These are phyloP conservation scores for Globisporangium alternatum DNA, from an alignment of 352 stramenopile species.

Conservation along the genomic window DNA sequence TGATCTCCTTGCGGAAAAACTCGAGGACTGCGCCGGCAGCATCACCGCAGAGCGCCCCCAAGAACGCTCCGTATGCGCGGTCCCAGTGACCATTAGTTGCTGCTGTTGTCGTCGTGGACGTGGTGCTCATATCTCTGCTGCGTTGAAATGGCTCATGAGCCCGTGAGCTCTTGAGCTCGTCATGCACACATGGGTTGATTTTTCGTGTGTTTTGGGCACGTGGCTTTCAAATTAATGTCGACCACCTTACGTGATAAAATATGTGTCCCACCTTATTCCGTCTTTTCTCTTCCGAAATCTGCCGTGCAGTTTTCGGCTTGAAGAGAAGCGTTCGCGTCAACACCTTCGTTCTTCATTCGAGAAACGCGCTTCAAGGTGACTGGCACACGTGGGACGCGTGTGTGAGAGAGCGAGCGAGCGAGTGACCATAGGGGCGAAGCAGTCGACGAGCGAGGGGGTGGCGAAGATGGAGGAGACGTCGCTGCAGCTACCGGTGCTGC, in stretches of 20 bases:
- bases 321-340: constrained; percentile 14
- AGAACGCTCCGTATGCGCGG: constrained; percentile 43
- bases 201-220: neutral
- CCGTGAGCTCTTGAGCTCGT: neutral
- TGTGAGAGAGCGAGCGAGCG: neutral
- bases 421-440: constrained; percentile 20
- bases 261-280: neutral
- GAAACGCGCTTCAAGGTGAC: neutral
- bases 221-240: neutral
- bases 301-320: neutral
- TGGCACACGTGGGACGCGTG: neutral
- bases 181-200: neutral
- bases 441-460: constrained; percentile 16
- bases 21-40: constrained; percentile 55
- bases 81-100: constrained; percentile 11
- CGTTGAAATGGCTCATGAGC: neutral
- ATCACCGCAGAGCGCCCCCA: constrained; percentile 47
- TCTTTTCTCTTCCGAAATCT: neutral
- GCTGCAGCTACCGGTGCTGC: constrained; percentile 58
- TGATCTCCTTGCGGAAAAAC: constrained; percentile 34
- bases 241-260: neutral
- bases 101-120: neutral
- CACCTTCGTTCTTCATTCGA: constrained; percentile 9
- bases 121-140: constrained; percentile 2
- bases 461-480: constrained; percentile 23